These are phyloP conservation scores for Arachis monticola DNA, from an alignment of 331 rosid genomes.

Conservation along the genomic window DNA sequence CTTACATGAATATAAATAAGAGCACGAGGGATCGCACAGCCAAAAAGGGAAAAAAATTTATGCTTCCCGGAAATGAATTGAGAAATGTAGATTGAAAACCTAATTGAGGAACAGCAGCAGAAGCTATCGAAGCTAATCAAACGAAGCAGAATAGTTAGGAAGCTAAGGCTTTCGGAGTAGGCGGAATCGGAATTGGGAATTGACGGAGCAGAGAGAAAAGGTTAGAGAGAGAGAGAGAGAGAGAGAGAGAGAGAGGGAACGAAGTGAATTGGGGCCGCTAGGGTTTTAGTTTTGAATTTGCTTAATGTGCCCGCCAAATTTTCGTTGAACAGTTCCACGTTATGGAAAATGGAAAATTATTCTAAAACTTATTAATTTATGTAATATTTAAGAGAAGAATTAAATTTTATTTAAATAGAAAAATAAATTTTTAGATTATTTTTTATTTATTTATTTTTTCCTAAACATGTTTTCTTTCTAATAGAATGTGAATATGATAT, in stretches of 20 bases:
- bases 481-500: too few species aligned
- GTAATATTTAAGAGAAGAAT: too few species aligned
- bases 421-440: too few species aligned
- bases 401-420: too few species aligned
- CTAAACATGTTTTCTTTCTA: too few species aligned
- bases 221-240: neutral
- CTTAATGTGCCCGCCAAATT: slow-evolving; percentile 51
- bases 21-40: neutral
- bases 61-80: neutral
- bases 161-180: slow-evolving; percentile 15
- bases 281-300: slow-evolving; percentile 51
- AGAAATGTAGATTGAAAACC: neutral
- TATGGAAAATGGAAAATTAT: too few species aligned
- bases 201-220: neutral
- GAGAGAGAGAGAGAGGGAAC: slow-evolving; percentile 17
- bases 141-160: slow-evolving; percentile 10
- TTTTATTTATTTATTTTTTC: too few species aligned
- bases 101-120: neutral
- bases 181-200: neutral
- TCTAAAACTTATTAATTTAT: too few species aligned
- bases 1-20: neutral
- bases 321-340: slow-evolving; percentile 3
- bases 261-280: slow-evolving; percentile 33
- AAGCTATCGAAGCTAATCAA: neutral
- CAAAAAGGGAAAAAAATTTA: neutral